Evolutionary conservation across 2,329 filamentous ascomycete genomes (phyloP).

Genomic region (Lecanicillium sp.): DNA sequence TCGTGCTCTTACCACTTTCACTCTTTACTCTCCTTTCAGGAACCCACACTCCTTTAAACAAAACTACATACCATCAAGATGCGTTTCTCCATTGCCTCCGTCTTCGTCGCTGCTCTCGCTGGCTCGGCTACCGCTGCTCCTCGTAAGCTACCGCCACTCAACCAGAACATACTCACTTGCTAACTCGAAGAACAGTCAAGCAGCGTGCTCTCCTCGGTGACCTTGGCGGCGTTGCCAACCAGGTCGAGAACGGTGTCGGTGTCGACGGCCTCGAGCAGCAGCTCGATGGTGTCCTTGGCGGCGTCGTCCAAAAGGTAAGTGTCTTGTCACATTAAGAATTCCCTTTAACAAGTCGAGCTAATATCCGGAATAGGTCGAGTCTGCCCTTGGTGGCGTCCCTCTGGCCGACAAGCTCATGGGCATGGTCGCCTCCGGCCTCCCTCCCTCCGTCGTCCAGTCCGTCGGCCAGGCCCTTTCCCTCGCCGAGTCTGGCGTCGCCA

Average conservation of each 20-base stretch:
- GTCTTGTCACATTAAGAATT: background rate
- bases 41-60: constrained; percentile 6
- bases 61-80: constrained; percentile 9
- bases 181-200: background rate
- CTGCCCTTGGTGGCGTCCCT: constrained; percentile 11
- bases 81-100: constrained; percentile 13
- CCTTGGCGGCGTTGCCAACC: constrained; percentile 10
- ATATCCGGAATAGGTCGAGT: constrained; percentile 10
- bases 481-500: constrained; percentile 13
- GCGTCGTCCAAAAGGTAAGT: constrained; percentile 11
- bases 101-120: constrained; percentile 10
- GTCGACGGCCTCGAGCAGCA: constrained; percentile 12
- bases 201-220: constrained; percentile 10
- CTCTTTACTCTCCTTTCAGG: constrained; percentile 9
- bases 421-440: constrained; percentile 11
- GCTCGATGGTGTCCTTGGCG: constrained; percentile 13
- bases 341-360: background rate
- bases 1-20: background rate
- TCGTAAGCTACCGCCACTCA: background rate
- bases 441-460: constrained; percentile 11
- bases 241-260: constrained; percentile 11
- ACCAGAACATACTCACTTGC: background rate
- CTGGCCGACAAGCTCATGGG: constrained; percentile 15
- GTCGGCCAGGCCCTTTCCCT: constrained; percentile 16
- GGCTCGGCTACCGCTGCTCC: constrained; percentile 12